Base-by-base conservation (phyloP, 2,329 filamentous ascomycete species). In the Monascus ruber region DNA sequence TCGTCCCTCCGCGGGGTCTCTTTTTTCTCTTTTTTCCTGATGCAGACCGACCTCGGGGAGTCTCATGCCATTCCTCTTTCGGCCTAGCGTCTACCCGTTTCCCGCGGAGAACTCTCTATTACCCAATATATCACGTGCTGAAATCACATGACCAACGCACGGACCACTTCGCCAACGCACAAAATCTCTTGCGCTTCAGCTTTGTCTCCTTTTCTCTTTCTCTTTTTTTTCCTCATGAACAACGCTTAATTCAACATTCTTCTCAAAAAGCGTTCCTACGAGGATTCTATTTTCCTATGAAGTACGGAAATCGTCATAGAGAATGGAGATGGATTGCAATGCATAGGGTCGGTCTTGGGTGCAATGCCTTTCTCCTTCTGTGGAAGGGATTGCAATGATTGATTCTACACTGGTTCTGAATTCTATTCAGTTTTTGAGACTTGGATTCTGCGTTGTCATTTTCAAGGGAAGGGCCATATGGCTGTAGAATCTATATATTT, bases 381-480 rank as follows among this genome's bases (percentile, higher is more conserved):
- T 74, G 69, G 66, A 56, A 67, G 70, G 65, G 70, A 72, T 63
- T 71, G 71, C 71, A 74, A 74, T 74, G 71, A 74, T 73, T 68
- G 68, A 69, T 62, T 64, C 68, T 67, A 74, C 71, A 74, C 40
- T 33, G 38, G 35, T 45, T 39, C 41, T 34, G 37, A 24, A 26
- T 42, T 35, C 6, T 36, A 6, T 2, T 6, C 28, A 6, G 3
- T 10, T 29, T 29, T 29, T 29, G 2, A 6, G 28, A 10, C 28
- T 26, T 33, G 26, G 25, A 34, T 17, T 17, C 17, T 17, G 17
- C 17, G 17, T 17, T 17, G 17, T 17, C 17, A 17, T 17, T 3
- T 17, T 2, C 17, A 17, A 17, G 17, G 17, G 17, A 17, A 17
- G 17, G 17, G 17, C 17, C 17, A 17, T 17, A 17, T 17, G 17